phyloP scores from a whole-genome alignment of 495 filamentous ascomycete species.

The Hyaloscypha variabilis region DNA sequence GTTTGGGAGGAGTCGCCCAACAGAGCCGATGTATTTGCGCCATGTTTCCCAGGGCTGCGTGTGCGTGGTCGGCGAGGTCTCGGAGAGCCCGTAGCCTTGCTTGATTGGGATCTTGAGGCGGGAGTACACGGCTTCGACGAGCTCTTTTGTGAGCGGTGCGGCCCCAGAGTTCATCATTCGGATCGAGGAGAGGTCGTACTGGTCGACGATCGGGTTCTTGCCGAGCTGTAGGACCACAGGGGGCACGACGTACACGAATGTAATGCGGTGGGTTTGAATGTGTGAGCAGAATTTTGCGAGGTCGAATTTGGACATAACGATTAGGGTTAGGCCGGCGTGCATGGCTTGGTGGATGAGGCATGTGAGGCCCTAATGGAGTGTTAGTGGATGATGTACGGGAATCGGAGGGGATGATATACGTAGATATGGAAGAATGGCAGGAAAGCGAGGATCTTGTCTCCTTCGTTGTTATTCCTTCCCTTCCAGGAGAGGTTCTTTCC shows the following conservation, averaged over 20 bases:
- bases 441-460: constrained; percentile 76
- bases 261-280: constrained; percentile 75
- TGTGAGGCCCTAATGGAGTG: constrained; percentile 59
- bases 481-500: constrained; percentile 59
- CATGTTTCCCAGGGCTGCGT: constrained; percentile 75
- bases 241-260: constrained; percentile 82
- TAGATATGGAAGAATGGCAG: constrained; percentile 96
- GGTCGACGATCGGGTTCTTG: constrained; percentile 73
- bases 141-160: constrained; percentile 81
- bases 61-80: constrained; percentile 55
- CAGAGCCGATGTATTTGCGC: constrained; percentile 75
- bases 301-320: constrained; percentile 86
- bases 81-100: constrained; percentile 60
- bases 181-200: constrained; percentile 79
- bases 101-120: constrained; percentile 73
- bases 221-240: constrained; percentile 80
- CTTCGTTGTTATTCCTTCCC: constrained; percentile 61
- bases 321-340: constrained; percentile 65
- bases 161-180: constrained; percentile 90
- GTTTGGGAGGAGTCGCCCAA: constrained; percentile 79
- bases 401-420: constrained; percentile 36
- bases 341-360: constrained; percentile 65
- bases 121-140: constrained; percentile 76
- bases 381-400: constrained; percentile 12
- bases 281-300: constrained; percentile 74